These are phyloP conservation scores for Cryomyces minteri DNA, from an alignment of 495 filamentous ascomycete species.

Conservation along the genomic window DNA sequence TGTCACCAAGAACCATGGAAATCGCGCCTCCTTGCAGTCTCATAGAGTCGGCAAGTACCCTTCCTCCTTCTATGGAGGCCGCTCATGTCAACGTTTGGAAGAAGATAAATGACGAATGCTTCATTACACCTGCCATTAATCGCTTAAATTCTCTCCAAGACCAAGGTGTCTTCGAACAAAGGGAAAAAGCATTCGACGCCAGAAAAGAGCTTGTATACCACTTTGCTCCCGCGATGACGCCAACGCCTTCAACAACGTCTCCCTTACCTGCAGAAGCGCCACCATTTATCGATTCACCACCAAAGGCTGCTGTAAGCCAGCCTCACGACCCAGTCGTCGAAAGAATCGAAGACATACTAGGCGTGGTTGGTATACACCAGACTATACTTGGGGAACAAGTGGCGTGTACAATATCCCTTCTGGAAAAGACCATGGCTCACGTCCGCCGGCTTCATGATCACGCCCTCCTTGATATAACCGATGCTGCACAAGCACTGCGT, in stretches of 20 bases:
- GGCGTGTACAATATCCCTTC: conserved; percentile 4
- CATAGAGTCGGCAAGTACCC: neutral
- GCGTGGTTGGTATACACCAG: neutral
- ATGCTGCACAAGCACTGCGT: neutral
- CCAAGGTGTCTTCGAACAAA: neutral
- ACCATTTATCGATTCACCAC: neutral
- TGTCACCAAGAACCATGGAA: too few relatives aligned
- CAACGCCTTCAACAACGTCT: neutral
- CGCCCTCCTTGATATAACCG: neutral
- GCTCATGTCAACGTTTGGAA: neutral
- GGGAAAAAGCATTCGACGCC: neutral
- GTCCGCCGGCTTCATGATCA: neutral
- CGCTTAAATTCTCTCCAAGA: neutral
- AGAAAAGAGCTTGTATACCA: neutral
- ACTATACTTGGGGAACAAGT: neutral
- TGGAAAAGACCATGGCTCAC: neutral
- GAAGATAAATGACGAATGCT: neutral
- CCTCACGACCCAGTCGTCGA: neutral
- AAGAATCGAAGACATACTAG: neutral
- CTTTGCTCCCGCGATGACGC: neutral
- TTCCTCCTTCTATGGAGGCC: neutral
- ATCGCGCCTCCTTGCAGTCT: too few relatives aligned
- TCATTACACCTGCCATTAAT: neutral
- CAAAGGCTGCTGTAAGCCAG: neutral
- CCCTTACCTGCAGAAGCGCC: neutral